These are phyloP conservation scores for Phytopythium vexans DNA, from an alignment of 352 stramenopile species.

Conservation along the genomic window DNA sequence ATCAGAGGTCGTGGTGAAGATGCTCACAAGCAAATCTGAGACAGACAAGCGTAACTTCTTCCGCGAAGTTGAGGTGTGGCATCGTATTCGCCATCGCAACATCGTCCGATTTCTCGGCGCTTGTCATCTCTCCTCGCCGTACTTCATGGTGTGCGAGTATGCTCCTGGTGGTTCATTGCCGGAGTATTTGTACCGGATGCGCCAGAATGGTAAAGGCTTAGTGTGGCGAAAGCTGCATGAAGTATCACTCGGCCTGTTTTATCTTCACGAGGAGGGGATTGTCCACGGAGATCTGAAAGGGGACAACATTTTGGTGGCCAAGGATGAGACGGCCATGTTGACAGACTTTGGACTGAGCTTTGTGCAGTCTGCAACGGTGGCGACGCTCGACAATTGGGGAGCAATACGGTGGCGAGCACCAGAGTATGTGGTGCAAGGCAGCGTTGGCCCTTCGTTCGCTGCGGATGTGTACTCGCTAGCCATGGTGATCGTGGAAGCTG, in stretches of 20 bases:
- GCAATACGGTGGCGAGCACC: neutral
- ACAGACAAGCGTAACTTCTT: slow-evolving; percentile 12
- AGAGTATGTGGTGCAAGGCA: neutral
- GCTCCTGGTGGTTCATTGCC: slow-evolving; percentile 4
- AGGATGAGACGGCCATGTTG: neutral
- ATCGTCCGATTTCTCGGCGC: slow-evolving; percentile 17
- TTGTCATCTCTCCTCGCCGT: slow-evolving; percentile 9
- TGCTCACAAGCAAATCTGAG: slow-evolving; percentile 6
- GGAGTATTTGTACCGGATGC: no score
- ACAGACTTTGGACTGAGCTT: neutral
- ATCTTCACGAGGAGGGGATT: neutral
- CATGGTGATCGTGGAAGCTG: neutral
- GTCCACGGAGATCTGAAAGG: neutral
- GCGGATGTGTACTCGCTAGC: neutral
- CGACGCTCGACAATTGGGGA: neutral
- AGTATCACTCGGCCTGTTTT: neutral
- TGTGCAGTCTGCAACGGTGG: neutral
- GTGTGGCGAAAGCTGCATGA: neutral
- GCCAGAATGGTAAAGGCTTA: no score
- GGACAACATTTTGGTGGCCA: neutral
- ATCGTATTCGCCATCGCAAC: slow-evolving; percentile 8
- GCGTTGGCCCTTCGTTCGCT: neutral
- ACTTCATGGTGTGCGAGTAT: slow-evolving; percentile 17
- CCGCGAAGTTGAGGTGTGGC: neutral
- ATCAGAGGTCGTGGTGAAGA: slow-evolving; percentile 15